Percentiles rank a stretch among this genome's conserved stretches.
Evolutionary conservation across 2,329 filamentous ascomycete species (phyloP).

Genomic region (Claviceps digitariae): DNA sequence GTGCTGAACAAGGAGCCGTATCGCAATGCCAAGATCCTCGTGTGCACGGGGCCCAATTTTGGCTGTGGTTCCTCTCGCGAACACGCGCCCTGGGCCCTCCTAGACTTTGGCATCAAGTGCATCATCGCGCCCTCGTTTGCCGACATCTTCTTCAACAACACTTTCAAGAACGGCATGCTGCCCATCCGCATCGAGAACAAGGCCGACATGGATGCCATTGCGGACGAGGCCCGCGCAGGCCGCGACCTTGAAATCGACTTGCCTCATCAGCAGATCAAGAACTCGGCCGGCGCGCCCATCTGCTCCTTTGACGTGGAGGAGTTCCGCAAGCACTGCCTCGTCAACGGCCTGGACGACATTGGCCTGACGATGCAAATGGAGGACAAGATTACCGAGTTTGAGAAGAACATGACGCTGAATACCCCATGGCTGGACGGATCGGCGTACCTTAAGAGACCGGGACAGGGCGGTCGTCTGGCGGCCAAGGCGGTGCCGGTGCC

Average conservation of each 20-base stretch:
- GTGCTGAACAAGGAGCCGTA: constrained; percentile 86
- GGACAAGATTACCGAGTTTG: constrained; percentile 74
- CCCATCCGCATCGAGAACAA: constrained; percentile 64
- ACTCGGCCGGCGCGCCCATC: constrained; percentile 58
- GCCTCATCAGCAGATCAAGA: constrained; percentile 68
- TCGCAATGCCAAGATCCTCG: constrained; percentile 72
- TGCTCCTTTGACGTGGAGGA: constrained; percentile 77
- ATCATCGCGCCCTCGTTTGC: constrained; percentile 72
- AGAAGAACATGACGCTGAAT: constrained; percentile 59
- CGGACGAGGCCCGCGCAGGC: constrained; percentile 64
- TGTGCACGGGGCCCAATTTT: constrained; percentile 87
- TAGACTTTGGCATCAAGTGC: constrained; percentile 92
- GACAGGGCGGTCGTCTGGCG: constrained; percentile 39
- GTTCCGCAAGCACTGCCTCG: constrained; percentile 86
- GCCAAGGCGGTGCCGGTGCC: constrained; percentile 57
- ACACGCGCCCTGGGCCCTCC: constrained; percentile 91
- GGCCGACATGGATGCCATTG: constrained; percentile 53
- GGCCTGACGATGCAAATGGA: constrained; percentile 87
- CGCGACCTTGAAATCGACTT: constrained; percentile 83
- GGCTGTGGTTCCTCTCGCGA: constrained; percentile 87
- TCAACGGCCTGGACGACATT: constrained; percentile 93
- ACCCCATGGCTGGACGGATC: constrained; percentile 88
- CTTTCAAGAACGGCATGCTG: constrained; percentile 99
- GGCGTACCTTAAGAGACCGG: constrained; percentile 52
- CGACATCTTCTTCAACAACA: constrained; percentile 96